Conservation (phyloP, 352 stramenopile genomes). For the Thraustochytrium striatum region DNA sequence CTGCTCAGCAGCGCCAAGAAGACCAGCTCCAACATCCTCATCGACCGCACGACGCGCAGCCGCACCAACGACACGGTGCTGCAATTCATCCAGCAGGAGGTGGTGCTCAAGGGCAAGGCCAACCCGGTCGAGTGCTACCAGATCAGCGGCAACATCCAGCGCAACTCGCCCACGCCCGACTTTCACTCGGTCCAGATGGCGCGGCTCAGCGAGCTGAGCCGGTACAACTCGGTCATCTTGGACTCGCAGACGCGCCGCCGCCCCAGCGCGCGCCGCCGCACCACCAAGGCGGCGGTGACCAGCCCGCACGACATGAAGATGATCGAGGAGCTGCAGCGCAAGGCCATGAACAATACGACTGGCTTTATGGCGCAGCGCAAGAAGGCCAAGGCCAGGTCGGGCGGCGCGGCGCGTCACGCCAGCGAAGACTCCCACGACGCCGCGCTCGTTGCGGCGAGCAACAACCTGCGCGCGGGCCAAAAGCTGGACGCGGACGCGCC, state of each 20-base stretch:
- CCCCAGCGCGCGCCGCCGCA: neutral
- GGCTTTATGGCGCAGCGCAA: neutral
- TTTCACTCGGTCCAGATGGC: conserved; percentile 51
- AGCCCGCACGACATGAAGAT: neutral
- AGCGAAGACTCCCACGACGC: neutral
- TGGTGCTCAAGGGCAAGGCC: conserved; percentile 84
- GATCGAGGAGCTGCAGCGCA: neutral
- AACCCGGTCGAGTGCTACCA: conserved; percentile 54
- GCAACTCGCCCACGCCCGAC: conserved; percentile 48
- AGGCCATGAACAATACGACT: conserved; percentile 18
- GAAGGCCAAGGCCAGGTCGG: neutral
- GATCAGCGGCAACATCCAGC: conserved; percentile 43
- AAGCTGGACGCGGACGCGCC: neutral
- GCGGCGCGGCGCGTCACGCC: neutral
- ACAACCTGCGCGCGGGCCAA: neutral
- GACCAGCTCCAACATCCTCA: conserved; percentile 35
- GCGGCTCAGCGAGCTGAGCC: neutral
- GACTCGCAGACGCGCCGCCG: conserved; percentile 3
- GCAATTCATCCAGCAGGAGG: conserved; percentile 77
- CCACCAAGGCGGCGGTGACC: neutral
- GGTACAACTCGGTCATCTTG: conserved; percentile 33
- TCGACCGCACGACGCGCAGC: conserved; percentile 70
- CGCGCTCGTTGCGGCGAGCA: neutral
- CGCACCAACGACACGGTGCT: conserved; percentile 66
- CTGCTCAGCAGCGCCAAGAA: conserved; percentile 75